Conservation (phyloP, 75 land plant species). For the Larix kaempferi region DNA sequence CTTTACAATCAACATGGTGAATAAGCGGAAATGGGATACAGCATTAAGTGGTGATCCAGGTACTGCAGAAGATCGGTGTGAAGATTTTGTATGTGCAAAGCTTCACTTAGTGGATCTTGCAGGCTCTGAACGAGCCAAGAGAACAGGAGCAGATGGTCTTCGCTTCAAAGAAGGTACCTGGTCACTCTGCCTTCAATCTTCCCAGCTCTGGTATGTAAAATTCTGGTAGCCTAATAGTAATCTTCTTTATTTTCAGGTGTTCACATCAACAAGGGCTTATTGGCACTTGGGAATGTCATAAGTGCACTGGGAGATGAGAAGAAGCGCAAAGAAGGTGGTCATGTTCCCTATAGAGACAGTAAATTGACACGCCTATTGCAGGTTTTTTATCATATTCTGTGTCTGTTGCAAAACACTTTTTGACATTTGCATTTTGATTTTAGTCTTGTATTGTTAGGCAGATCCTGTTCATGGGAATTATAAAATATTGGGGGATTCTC, state of each 20-base stretch:
- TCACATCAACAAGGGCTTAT: slow-evolving; percentile 91
- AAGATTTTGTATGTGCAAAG: slow-evolving; percentile 85
- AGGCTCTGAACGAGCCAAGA: slow-evolving; percentile 96
- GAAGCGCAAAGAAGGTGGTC: slow-evolving; percentile 95
- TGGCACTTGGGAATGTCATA: slow-evolving; percentile 99
- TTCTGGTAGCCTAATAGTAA: background rate
- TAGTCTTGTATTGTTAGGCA: background rate
- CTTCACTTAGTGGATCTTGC: slow-evolving; percentile 97
- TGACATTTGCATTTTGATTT: background rate
- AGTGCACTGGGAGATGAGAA: slow-evolving; percentile 99
- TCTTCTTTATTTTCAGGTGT: slow-evolving; percentile 56
- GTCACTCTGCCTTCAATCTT: background rate
- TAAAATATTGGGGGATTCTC: background rate
- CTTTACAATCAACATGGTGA: slow-evolving; percentile 88
- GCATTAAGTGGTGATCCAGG: background rate
- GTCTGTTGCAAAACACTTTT: background rate
- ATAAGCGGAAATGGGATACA: slow-evolving; percentile 55
- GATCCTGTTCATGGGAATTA: background rate
- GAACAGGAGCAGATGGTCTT: slow-evolving; percentile 96
- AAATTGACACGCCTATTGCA: slow-evolving; percentile 93
- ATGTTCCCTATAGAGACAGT: slow-evolving; percentile 99
- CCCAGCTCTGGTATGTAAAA: background rate
- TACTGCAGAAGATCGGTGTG: slow-evolving; percentile 43
- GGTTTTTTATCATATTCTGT: slow-evolving; percentile 21
- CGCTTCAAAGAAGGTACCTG: slow-evolving; percentile 88